These are phyloP conservation scores for Apostasia shenzhenica DNA, from an alignment of 106 monocot genomes.

Conservation along the genomic window DNA sequence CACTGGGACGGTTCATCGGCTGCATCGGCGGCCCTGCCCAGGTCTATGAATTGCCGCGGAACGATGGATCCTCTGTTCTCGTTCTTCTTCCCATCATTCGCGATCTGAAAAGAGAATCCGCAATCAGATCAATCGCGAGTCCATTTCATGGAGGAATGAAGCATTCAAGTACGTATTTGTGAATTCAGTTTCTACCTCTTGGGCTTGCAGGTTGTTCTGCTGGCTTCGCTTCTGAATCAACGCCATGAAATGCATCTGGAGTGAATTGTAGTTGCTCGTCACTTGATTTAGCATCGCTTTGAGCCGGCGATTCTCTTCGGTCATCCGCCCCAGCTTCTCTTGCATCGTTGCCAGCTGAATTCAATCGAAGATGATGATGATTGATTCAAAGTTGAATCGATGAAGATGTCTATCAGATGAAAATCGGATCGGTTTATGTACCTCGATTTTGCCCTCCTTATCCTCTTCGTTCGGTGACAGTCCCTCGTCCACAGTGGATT, in stretches of 20 bases:
- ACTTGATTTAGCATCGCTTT: constrained; percentile 52
- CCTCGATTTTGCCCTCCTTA: constrained; percentile 49
- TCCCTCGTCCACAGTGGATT: constrained; percentile 61
- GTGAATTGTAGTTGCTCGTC: constrained; percentile 49
- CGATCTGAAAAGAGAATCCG: not conserved
- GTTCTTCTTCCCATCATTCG: not conserved
- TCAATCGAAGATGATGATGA: not conserved
- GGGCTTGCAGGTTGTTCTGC: not conserved
- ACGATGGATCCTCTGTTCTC: constrained; percentile 15
- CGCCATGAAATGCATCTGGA: constrained; percentile 55
- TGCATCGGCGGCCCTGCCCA: constrained; percentile 16
- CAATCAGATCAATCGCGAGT: not conserved
- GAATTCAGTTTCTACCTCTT: not conserved
- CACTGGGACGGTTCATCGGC: constrained; percentile 47
- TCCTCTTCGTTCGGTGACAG: constrained; percentile 33
- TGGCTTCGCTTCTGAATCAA: constrained; percentile 47
- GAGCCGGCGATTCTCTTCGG: constrained; percentile 70
- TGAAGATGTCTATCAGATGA: not conserved
- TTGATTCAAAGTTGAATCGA: not conserved
- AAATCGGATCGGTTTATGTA: not conserved
- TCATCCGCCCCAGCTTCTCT: constrained; percentile 45
- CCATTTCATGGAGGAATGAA: not conserved
- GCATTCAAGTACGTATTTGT: not conserved
- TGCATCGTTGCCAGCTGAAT: constrained; percentile 41
- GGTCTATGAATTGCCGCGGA: constrained; percentile 84